Evolutionary conservation across 257 asterid genomes (phyloP), one percentile per base, ranked within the genome.

Genomic region (Paulownia fortunei): DNA sequence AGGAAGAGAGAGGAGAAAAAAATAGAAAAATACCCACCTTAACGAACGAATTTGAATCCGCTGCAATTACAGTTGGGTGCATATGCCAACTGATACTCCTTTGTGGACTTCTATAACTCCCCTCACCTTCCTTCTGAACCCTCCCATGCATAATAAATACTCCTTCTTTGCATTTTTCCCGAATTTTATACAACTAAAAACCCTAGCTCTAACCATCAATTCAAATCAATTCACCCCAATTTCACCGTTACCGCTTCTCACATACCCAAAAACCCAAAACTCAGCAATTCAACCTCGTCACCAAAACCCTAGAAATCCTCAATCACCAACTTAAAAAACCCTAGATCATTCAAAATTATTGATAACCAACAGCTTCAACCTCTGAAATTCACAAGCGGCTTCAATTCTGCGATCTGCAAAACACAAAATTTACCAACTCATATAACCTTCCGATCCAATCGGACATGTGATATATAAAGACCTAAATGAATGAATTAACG

Each of bases 61-160:
- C 82, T 32, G 78, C 49, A 63, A 79, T 71, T 72, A 79, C 82
- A 79, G 69, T 72, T 52, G 89, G 82, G 69, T 77, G 89, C 88
- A 88, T 88, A 79, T 85, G 86, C 87, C 68, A 82, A 78, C 87
- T 74, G 74, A 63, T 58, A 74, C 73, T 59, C 73, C 73, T 73
- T 60, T 49, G 79, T 76, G 30, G 75, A 77, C 70, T 78, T 63
- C 76, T 77, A 82, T 83, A 78, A 70, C 77, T 73, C 76, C 83
- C 76, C 74, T 70, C 78, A 56, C 85, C 84, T 77, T 80, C 88
- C 83, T 76, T 80, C 86, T 70, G 84, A 86, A 79, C 83, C 86
- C 87, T 86, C 86, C 91, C 85, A 84, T 77, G 87, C 86, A 83
- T 83, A 85, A 83, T 83, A 77, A 80, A 74, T 81, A 59, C 49